These are phyloP conservation scores for Neoscytalidium dimidiatum DNA, from an alignment of 2,329 filamentous ascomycete genomes.

Conservation along the genomic window DNA sequence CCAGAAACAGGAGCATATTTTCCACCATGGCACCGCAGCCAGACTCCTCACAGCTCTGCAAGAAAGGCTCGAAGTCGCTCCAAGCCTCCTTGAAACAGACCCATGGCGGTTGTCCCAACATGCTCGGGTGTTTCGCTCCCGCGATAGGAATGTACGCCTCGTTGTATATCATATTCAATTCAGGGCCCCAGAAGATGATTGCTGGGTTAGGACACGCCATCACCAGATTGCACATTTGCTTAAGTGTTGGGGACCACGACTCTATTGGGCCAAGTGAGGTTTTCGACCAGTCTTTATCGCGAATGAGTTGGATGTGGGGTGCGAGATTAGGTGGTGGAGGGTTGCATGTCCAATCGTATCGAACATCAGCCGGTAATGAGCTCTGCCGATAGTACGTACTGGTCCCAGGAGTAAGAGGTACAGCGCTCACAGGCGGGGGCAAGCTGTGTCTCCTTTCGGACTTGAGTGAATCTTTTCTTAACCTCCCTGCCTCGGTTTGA, in stretches of 20 bases:
- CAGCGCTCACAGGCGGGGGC: conserved; percentile 1
- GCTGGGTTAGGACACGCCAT: conserved; percentile 59
- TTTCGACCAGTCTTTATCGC: conserved; percentile 68
- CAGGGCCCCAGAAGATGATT: conserved; percentile 49
- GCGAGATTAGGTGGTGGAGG: conserved; percentile 48
- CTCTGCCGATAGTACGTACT: conserved; percentile 7
- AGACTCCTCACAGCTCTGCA: conserved; percentile 16
- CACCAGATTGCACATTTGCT: conserved; percentile 74
- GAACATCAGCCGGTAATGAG: not conserved
- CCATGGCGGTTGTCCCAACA: conserved; percentile 69
- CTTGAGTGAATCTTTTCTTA: not conserved
- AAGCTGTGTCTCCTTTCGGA: conserved; percentile 7
- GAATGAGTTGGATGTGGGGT: conserved; percentile 69
- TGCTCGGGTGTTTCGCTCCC: conserved; percentile 67
- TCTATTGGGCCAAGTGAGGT: conserved; percentile 74
- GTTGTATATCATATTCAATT: conserved; percentile 74
- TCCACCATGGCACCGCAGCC: conserved; percentile 20
- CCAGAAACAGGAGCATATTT: conserved; percentile 19
- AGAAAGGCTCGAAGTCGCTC: conserved; percentile 56
- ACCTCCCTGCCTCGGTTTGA: not conserved
- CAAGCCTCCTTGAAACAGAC: conserved; percentile 70
- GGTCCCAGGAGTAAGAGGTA: conserved; percentile 12
- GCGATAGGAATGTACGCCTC: conserved; percentile 67
- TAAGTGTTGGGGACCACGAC: conserved; percentile 67
- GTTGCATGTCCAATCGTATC: conserved; percentile 19